phyloP scores from a whole-genome alignment of 768 basidiomycete species.

The Hygrocybe coccinea region DNA sequence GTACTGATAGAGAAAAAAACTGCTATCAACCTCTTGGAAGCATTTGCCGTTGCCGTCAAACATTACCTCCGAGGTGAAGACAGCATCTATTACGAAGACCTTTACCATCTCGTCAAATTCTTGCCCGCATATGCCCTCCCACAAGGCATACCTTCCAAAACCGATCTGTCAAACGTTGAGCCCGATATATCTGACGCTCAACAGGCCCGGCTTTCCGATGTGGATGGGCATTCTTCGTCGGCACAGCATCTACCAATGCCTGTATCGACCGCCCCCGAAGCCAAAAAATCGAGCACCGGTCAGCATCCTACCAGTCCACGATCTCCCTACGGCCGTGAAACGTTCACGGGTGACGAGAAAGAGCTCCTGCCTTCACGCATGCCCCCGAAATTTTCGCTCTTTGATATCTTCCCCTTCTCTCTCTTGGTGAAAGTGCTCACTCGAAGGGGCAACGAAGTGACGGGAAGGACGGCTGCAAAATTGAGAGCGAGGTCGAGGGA shows the following conservation, averaged over 20 bases:
- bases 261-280: not conserved
- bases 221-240: no score
- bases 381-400: conserved; percentile 56
- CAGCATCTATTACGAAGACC: conserved; percentile 47
- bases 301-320: not conserved
- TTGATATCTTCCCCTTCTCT: conserved; percentile 70
- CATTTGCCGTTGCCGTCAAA: conserved; percentile 60
- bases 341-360: not conserved
- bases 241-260: not conserved
- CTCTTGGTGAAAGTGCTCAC: conserved; percentile 42
- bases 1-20: conserved; percentile 64
- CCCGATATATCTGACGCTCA: not conserved
- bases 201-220: not conserved
- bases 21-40: conserved; percentile 61
- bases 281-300: not conserved
- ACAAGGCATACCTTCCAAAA: conserved; percentile 40
- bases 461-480: conserved; percentile 59
- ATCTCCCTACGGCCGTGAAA: not conserved
- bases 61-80: conserved; percentile 65
- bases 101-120: conserved; percentile 68
- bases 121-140: conserved; percentile 62
- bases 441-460: conserved; percentile 44
- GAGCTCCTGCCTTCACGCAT: conserved; percentile 25
- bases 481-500: conserved; percentile 47
- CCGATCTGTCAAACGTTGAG: conserved; percentile 30